These are phyloP conservation scores for Talaromyces sp. DNA, from an alignment of 2,329 filamentous ascomycete genomes.

Conservation along the genomic window DNA sequence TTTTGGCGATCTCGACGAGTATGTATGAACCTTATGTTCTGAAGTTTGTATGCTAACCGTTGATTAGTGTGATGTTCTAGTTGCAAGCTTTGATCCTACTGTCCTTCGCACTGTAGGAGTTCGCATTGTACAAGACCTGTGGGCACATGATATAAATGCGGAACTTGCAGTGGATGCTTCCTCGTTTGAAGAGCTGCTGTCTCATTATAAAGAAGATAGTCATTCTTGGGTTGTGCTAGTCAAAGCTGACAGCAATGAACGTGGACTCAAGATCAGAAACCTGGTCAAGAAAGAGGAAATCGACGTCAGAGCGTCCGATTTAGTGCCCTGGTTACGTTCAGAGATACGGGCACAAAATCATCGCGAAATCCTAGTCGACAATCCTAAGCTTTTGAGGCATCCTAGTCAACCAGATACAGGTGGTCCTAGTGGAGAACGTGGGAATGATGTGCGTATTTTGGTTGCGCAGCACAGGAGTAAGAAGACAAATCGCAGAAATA, in stretches of 20 bases:
- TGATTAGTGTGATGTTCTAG: slow-evolving; percentile 75
- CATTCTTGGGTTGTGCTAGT: slow-evolving; percentile 88
- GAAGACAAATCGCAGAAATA: slow-evolving; percentile 83
- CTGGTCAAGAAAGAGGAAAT: slow-evolving; percentile 76
- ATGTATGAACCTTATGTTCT: slow-evolving; percentile 35
- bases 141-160: slow-evolving; percentile 79
- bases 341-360: slow-evolving; percentile 79
- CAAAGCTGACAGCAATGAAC: slow-evolving; percentile 62
- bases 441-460: slow-evolving; percentile 80
- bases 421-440: slow-evolving; percentile 43
- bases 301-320: slow-evolving; percentile 70
- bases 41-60: slow-evolving; percentile 19
- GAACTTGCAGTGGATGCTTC: slow-evolving; percentile 80
- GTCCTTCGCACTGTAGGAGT: slow-evolving; percentile 74
- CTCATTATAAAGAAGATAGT: slow-evolving; percentile 69
- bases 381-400: slow-evolving; percentile 44
- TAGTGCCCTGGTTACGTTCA: slow-evolving; percentile 75
- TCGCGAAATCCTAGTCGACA: slow-evolving; percentile 50
- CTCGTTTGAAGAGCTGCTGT: slow-evolving; percentile 70
- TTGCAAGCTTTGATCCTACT: slow-evolving; percentile 80
- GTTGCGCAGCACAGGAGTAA: slow-evolving; percentile 80
- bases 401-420: slow-evolving; percentile 42
- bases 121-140: slow-evolving; percentile 74
- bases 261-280: slow-evolving; percentile 72
- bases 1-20: slow-evolving; percentile 65